Evolutionary conservation across 176 grass and related monocot species (phyloP).

Genomic region (Echinochloa phyllopogon): DNA sequence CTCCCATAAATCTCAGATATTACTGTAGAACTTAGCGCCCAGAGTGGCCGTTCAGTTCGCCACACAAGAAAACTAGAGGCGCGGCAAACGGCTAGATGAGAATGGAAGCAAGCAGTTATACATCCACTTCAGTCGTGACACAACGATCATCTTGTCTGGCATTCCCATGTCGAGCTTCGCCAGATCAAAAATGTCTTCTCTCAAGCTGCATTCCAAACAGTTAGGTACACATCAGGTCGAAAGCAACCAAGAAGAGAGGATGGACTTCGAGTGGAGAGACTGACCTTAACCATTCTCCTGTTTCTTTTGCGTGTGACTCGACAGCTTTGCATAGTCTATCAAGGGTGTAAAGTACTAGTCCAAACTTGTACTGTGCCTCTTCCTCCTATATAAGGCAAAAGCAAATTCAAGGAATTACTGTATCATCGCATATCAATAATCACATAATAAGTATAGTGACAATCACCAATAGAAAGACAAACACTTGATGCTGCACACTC

Average conservation of each 20-base stretch:
- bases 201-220: conserved; percentile 61
- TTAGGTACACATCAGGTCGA: conserved; percentile 7
- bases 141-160: conserved; percentile 63
- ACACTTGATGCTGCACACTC: background rate
- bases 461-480: conserved; percentile 22
- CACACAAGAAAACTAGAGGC: conserved; percentile 38
- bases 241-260: background rate
- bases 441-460: conserved; percentile 3
- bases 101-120: conserved; percentile 82
- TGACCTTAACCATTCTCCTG: conserved; percentile 89
- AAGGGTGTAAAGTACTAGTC: conserved; percentile 80
- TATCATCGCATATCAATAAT: background rate
- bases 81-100: conserved; percentile 43
- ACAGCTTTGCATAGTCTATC: conserved; percentile 86
- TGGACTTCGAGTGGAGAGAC: conserved; percentile 13
- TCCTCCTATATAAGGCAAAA: conserved; percentile 64
- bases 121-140: conserved; percentile 70
- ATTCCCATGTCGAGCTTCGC: conserved; percentile 67
- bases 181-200: conserved; percentile 79
- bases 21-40: background rate
- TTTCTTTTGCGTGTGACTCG: conserved; percentile 79
- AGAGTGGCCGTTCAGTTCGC: background rate
- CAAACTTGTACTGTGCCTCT: conserved; percentile 70
- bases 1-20: background rate
- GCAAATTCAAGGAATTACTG: conserved; percentile 27